phyloP scores from a whole-genome alignment of 2,329 filamentous ascomycete genomes.

The Sordariomycetes sp. region DNA sequence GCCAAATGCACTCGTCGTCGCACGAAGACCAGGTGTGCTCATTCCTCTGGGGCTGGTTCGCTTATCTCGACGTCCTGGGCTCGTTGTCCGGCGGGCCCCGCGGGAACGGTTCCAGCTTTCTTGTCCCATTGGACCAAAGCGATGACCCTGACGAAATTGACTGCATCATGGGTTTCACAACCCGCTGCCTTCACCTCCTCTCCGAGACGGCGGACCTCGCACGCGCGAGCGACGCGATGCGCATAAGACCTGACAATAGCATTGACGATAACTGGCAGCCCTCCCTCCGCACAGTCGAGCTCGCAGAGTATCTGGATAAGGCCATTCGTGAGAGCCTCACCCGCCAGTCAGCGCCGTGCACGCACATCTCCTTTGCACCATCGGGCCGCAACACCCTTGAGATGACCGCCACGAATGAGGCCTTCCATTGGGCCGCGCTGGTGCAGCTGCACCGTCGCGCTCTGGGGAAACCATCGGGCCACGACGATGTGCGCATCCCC shows the following conservation, averaged over 20 bases:
- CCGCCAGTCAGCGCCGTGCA: conserved; percentile 25
- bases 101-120: conserved; percentile 33
- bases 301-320: conserved; percentile 44
- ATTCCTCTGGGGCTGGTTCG: conserved; percentile 73
- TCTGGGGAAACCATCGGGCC: conserved; percentile 42
- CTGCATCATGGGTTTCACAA: conserved; percentile 52
- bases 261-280: conserved; percentile 42
- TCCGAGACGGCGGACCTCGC: conserved; percentile 55
- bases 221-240: conserved; percentile 51
- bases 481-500: conserved; percentile 47
- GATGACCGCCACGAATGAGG: conserved; percentile 59
- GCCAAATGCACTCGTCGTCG: conserved; percentile 11
- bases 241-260: conserved; percentile 34
- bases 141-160: conserved; percentile 57
- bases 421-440: conserved; percentile 68
- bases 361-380: conserved; percentile 29
- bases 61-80: conserved; percentile 70
- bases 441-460: conserved; percentile 66
- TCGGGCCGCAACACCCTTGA: conserved; percentile 45
- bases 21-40: conserved; percentile 43
- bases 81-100: conserved; percentile 48
- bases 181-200: conserved; percentile 33
- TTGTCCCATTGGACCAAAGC: conserved; percentile 35
- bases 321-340: conserved; percentile 46
- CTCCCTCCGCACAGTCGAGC: conserved; percentile 32